Percentiles rank a stretch among this genome's conserved stretches.
These are phyloP conservation scores for Tolypocladium album DNA, from an alignment of 2,329 filamentous ascomycete genomes.

Conservation along the genomic window DNA sequence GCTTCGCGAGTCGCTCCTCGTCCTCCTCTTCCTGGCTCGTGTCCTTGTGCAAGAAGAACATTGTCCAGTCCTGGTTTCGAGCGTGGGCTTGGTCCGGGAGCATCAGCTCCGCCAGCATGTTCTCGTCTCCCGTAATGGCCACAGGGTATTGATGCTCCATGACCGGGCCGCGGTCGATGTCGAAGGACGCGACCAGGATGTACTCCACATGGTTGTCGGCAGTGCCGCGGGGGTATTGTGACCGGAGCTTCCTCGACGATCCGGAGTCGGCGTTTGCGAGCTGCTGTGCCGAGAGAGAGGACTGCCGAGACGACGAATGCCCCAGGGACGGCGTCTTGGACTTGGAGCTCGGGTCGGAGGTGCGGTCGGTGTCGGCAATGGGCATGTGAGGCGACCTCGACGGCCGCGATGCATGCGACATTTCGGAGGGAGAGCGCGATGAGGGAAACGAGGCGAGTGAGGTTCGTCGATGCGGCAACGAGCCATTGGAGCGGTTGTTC, in stretches of 20 bases:
- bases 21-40: constrained; percentile 75
- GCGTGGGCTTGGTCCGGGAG: constrained; percentile 93
- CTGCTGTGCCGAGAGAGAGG: constrained; percentile 43
- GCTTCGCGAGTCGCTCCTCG: constrained; percentile 49
- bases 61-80: constrained; percentile 95
- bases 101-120: constrained; percentile 98
- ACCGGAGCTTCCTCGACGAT: constrained; percentile 48
- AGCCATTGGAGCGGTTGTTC: constrained; percentile 21
- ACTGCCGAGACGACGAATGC: constrained; percentile 47
- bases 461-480: constrained; percentile 26
- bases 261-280: constrained; percentile 39
- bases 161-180: constrained; percentile 88
- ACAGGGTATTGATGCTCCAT: constrained; percentile 98
- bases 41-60: constrained; percentile 97
- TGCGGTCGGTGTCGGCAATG: constrained; percentile 40
- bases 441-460: constrained; percentile 57
- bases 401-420: constrained; percentile 42
- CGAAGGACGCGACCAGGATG: constrained; percentile 92
- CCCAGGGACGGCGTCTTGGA: constrained; percentile 49
- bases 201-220: constrained; percentile 95
- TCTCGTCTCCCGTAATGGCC: constrained; percentile 91
- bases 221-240: constrained; percentile 65
- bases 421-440: constrained; percentile 46
- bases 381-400: constrained; percentile 44
- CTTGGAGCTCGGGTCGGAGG: constrained; percentile 48